These are phyloP conservation scores for Fusarium denticulatum DNA, from an alignment of 2,329 filamentous ascomycete genomes.

Conservation along the genomic window DNA sequence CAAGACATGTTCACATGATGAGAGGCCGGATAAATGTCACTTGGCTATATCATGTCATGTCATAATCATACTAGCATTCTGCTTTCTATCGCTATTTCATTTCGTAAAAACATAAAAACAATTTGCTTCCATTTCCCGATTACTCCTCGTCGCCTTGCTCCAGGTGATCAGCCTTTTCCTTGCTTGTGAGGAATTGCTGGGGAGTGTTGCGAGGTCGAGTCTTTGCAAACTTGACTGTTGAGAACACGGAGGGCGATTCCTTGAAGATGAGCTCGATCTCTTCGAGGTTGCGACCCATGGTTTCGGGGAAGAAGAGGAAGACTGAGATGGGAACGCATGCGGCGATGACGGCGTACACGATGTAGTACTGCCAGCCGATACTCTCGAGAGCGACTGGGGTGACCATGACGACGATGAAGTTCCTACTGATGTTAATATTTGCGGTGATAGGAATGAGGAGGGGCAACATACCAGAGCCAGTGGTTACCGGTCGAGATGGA, in stretches of 20 bases:
- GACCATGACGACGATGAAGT: slow-evolving; percentile 65
- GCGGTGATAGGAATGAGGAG: slow-evolving; percentile 7
- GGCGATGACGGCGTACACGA: slow-evolving; percentile 57
- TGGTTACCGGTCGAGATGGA: slow-evolving; percentile 62
- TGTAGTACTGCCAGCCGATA: slow-evolving; percentile 61
- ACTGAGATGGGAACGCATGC: slow-evolving; percentile 56
- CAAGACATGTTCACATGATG: background rate
- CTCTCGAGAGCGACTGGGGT: slow-evolving; percentile 71
- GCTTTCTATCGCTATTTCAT: slow-evolving; percentile 10
- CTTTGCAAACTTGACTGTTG: slow-evolving; percentile 34
- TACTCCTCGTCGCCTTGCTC: slow-evolving; percentile 11
- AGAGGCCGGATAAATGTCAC: slow-evolving; percentile 7
- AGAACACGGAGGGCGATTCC: slow-evolving; percentile 26
- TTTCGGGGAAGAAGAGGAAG: slow-evolving; percentile 50
- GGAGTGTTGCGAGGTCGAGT: slow-evolving; percentile 22
- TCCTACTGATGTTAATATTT: slow-evolving; percentile 35
- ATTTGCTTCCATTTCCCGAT: slow-evolving; percentile 9
- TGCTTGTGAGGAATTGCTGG: slow-evolving; percentile 14
- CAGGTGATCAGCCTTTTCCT: slow-evolving; percentile 23
- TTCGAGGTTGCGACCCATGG: slow-evolving; percentile 44
- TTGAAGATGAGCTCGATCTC: slow-evolving; percentile 45
- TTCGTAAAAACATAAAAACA: background rate
- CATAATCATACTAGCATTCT: slow-evolving; percentile 28
- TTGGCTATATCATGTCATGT: slow-evolving; percentile 9
- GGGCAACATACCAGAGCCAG: slow-evolving; percentile 41